These are phyloP conservation scores for Podaxis pistillaris DNA, from an alignment of 768 basidiomycete genomes.

Conservation along the genomic window DNA sequence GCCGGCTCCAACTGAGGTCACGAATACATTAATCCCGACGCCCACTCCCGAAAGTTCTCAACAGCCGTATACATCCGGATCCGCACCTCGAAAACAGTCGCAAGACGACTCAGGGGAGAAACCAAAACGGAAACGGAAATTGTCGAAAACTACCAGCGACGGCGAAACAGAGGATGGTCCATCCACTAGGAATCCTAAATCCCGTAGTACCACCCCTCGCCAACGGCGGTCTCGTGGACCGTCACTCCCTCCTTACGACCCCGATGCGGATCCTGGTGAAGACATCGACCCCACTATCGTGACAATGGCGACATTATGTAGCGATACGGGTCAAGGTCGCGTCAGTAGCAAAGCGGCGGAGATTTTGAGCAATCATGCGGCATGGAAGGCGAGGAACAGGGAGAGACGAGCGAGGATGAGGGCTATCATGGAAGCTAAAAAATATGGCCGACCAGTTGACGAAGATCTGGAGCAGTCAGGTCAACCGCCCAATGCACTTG, in stretches of 20 bases:
- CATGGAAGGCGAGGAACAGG: constrained; percentile 68
- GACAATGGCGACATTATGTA: constrained; percentile 82
- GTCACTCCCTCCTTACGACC: constrained; percentile 55
- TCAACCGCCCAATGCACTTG: constrained; percentile 13
- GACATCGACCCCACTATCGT: constrained; percentile 78
- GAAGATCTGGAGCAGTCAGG: constrained; percentile 30
- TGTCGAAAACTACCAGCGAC: constrained; percentile 16
- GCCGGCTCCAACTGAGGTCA: neutral
- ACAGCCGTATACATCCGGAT: neutral
- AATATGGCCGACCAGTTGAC: constrained; percentile 64
- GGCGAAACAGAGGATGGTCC: constrained; percentile 17
- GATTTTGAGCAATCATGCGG: constrained; percentile 66
- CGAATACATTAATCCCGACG: neutral
- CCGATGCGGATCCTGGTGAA: constrained; percentile 65
- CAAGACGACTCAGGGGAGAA: neutral
- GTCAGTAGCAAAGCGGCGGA: constrained; percentile 76
- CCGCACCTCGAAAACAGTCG: neutral
- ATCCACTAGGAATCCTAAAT: constrained; percentile 17
- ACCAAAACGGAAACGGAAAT: constrained; percentile 21
- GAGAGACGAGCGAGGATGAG: constrained; percentile 68
- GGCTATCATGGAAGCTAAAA: constrained; percentile 65
- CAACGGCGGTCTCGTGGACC: constrained; percentile 44
- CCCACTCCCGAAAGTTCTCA: constrained; percentile 3
- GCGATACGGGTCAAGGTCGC: constrained; percentile 75
- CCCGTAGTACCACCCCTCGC: constrained; percentile 29